These are phyloP conservation scores for Phoma sp. DNA, from an alignment of 2,329 filamentous ascomycete species.

Conservation along the genomic window DNA sequence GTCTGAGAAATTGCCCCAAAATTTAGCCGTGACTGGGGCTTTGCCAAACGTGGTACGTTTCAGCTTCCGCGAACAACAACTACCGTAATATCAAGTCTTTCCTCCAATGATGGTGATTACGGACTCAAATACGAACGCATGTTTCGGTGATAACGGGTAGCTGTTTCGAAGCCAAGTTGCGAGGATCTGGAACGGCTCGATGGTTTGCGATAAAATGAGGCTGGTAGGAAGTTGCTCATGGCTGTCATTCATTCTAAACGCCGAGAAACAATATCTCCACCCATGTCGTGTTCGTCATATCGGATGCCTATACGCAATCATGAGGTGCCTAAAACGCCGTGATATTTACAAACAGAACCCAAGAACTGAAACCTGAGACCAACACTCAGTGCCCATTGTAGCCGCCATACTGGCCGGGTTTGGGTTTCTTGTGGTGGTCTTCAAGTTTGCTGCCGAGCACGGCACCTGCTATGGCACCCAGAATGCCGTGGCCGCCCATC, in stretches of 20 bases:
- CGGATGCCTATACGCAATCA: conserved; percentile 1
- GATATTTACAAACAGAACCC: background rate
- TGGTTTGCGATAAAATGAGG: conserved; percentile 2
- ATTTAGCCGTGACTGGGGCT: background rate
- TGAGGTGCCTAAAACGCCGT: background rate
- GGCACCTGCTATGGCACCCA: conserved; percentile 66
- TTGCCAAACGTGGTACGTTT: conserved; percentile 12
- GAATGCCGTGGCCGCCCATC: conserved; percentile 61
- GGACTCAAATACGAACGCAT: background rate
- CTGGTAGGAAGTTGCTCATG: background rate
- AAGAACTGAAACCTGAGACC: background rate
- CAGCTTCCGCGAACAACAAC: background rate
- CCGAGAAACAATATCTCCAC: background rate
- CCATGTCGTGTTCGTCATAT: background rate
- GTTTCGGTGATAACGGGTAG: background rate
- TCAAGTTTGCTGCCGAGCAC: conserved; percentile 63
- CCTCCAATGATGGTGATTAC: background rate
- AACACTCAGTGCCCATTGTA: conserved; percentile 17
- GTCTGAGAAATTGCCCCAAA: background rate
- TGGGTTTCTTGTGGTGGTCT: conserved; percentile 59
- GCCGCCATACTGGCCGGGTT: conserved; percentile 22
- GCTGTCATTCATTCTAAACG: conserved; percentile 5
- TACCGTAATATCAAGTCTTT: background rate
- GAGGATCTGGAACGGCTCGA: background rate
- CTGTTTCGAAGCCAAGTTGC: background rate